These are phyloP conservation scores for Tetratostichococcus sp. DNA, from an alignment of 139 green algal species.

Conservation along the genomic window DNA sequence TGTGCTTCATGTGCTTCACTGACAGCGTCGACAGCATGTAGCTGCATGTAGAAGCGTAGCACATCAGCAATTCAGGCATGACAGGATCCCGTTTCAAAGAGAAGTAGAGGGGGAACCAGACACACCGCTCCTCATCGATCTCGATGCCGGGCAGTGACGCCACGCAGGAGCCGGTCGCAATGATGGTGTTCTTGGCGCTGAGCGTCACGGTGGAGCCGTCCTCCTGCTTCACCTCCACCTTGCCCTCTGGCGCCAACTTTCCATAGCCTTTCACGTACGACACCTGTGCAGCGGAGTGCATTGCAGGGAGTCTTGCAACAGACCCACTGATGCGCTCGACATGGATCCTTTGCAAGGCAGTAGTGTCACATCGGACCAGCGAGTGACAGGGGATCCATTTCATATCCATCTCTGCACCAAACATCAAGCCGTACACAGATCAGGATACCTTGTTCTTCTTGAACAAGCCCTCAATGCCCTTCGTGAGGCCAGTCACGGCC, in stretches of 20 bases:
- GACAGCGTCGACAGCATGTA: too few species aligned
- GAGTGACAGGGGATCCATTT: too few species aligned
- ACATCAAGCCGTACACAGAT: too few species aligned
- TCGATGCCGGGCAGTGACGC: constrained; percentile 76
- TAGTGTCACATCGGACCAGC: too few species aligned
- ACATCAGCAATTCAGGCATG: too few species aligned
- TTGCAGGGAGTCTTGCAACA: too few species aligned
- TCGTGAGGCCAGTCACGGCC: constrained; percentile 89
- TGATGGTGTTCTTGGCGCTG: constrained; percentile 90
- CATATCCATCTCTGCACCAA: background rate
- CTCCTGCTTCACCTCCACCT: constrained; percentile 75
- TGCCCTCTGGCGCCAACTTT: constrained; percentile 61
- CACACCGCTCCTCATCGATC: constrained; percentile 91
- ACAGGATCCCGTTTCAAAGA: background rate
- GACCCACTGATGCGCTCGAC: too few species aligned
- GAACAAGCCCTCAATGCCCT: constrained; percentile 97
- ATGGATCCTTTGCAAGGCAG: too few species aligned
- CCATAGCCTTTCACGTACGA: constrained; percentile 94
- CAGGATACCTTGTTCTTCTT: constrained; percentile 97
- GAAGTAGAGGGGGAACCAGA: background rate
- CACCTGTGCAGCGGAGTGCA: constrained; percentile 45
- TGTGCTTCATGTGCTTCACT: too few species aligned
- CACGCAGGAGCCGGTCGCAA: constrained; percentile 94
- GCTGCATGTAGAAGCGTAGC: background rate
- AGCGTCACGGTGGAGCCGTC: constrained; percentile 69